Evolutionary conservation across 129 eudicot genomes (phyloP).

Genomic region (Deinandra increscens): DNA sequence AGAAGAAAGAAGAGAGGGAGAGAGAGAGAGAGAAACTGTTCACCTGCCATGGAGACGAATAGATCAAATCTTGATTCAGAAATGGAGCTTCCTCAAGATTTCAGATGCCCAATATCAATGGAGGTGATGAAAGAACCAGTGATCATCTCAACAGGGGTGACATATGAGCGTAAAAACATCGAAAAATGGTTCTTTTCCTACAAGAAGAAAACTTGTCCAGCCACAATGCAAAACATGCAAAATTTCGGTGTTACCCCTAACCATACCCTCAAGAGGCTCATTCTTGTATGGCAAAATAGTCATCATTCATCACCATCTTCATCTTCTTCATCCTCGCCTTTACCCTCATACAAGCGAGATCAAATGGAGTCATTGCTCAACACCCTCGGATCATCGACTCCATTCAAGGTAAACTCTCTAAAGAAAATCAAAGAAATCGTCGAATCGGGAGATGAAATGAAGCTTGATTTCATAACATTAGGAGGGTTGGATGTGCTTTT

Average conservation of each 20-base stretch:
- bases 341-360: constrained; percentile 39
- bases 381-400: constrained; percentile 50
- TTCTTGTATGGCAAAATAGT: constrained; percentile 48
- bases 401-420: constrained; percentile 70
- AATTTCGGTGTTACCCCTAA: constrained; percentile 61
- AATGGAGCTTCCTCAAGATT: constrained; percentile 69
- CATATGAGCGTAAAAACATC: constrained; percentile 68
- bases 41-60: constrained; percentile 34
- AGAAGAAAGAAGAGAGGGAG: neutral
- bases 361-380: constrained; percentile 52
- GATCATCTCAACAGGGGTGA: constrained; percentile 73
- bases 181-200: constrained; percentile 66
- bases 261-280: constrained; percentile 74
- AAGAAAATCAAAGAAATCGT: constrained; percentile 48
- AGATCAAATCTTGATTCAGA: constrained; percentile 35
- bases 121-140: constrained; percentile 90
- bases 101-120: constrained; percentile 84
- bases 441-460: constrained; percentile 50
- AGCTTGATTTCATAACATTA: constrained; percentile 46
- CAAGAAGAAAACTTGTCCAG: constrained; percentile 75
- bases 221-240: constrained; percentile 65
- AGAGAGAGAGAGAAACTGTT: constrained; percentile 17
- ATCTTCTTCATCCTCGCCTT: constrained; percentile 14
- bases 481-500: constrained; percentile 68
- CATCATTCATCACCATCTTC: constrained; percentile 23